These are phyloP conservation scores for Eucalyptus tenuipes DNA, from an alignment of 345 rosid genomes.

Conservation along the genomic window DNA sequence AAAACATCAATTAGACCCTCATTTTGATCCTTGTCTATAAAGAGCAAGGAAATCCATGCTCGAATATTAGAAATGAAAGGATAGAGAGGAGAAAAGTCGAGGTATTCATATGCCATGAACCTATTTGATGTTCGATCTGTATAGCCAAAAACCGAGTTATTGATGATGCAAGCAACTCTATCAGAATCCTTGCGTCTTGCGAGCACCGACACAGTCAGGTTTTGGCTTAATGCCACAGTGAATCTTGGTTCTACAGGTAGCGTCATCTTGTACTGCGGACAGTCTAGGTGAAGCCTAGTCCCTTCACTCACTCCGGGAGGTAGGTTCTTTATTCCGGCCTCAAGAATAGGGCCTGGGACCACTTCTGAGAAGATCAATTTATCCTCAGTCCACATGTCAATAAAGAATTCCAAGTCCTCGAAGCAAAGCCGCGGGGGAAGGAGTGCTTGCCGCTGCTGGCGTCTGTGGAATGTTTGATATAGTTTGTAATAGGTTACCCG, in stretches of 20 bases:
- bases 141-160: conserved; percentile 58
- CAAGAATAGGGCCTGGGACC: conserved; percentile 50
- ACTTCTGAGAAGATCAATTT: conserved; percentile 63
- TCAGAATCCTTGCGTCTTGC: conserved; percentile 62
- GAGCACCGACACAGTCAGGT: conserved; percentile 60
- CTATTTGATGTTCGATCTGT: conserved; percentile 53
- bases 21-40: conserved; percentile 44
- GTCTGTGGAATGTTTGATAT: conserved; percentile 51
- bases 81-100: conserved; percentile 63
- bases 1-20: conserved; percentile 54
- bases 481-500: conserved; percentile 56
- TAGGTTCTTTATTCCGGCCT: conserved; percentile 38
- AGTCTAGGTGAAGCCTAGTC: conserved; percentile 32
- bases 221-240: conserved; percentile 38
- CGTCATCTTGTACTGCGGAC: conserved; percentile 64
- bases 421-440: conserved; percentile 80
- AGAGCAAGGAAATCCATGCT: conserved; percentile 84
- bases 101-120: conserved; percentile 80
- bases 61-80: conserved; percentile 68
- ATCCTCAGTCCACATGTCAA: conserved; percentile 83
- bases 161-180: conserved; percentile 58
- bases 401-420: conserved; percentile 60
- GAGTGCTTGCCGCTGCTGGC: conserved; percentile 22
- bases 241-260: conserved; percentile 68
- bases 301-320: conserved; percentile 32